Evolutionary conservation across 2,329 filamentous ascomycete genomes (phyloP), one percentile per base, ranked within the genome.

Genomic region (Aureobasidium vineae): DNA sequence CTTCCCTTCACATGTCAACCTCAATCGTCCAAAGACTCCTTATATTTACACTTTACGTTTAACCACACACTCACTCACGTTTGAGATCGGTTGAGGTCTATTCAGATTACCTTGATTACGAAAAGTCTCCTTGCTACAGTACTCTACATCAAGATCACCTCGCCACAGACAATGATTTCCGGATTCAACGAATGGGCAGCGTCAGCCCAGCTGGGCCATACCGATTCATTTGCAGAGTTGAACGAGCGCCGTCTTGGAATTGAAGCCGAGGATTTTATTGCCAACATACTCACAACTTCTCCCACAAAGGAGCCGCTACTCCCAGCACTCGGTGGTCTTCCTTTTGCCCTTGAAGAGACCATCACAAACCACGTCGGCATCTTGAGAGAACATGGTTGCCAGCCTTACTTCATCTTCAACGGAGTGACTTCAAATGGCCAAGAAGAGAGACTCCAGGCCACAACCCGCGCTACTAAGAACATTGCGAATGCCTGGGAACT

Each of bases 381-480:
- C 67, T 91, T 95, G 83, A 85, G 86, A 68, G 83, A 84, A 53
- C 70, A 72, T 4, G 85, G 86, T 23, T 88, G 96, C 63, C 86
- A 82, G n/a, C 91, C 91, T 1, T 81, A 96, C 69, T 98, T 99
- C 77, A 84, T 99, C 61, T 99, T 99, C 78, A 91, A 94, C 76
- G 95, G 95, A 41, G 86, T 97, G 73, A 87, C 92, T 45, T 85
- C 92, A 68, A 87, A 88, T 45, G 66, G 64, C n/a, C 66, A 69
- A 45, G 64, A 69, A 23, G 56, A 63, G 10, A 68, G 63, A 31
- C 49, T 69, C 8, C 52, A 65, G 16, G 31, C 64, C 33, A 49
- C 63, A 11, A 54, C 63, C n/a, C 50, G 70, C 56, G 72, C 74
- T 2, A 70, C 70, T 19, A 69, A 68, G 28, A 70, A 70, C 26